These are phyloP conservation scores for Streptanthus diversifolius DNA, from an alignment of 345 rosid genomes.

Conservation along the genomic window DNA sequence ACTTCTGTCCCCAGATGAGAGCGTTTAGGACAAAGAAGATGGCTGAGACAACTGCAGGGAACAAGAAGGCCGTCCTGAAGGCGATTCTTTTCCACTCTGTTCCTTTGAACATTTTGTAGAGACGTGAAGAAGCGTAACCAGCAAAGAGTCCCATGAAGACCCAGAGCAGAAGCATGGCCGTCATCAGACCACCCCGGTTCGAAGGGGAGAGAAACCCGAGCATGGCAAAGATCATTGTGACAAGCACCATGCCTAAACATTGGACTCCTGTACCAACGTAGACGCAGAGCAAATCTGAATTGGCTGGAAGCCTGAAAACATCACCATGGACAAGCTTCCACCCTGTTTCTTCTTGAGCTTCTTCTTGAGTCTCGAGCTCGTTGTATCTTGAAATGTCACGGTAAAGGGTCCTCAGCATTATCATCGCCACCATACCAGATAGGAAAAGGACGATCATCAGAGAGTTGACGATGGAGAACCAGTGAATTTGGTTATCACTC, in stretches of 20 bases:
- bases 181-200: constrained; percentile 86
- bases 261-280: constrained; percentile 83
- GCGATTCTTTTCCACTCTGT: constrained; percentile 75
- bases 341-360: constrained; percentile 90
- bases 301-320: constrained; percentile 68
- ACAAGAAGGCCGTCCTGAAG: constrained; percentile 63
- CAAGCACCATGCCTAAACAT: constrained; percentile 69
- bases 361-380: constrained; percentile 83
- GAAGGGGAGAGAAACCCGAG: constrained; percentile 88
- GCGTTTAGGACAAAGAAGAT: constrained; percentile 71
- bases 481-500: constrained; percentile 81
- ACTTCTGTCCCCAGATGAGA: constrained; percentile 86
- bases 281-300: constrained; percentile 68
- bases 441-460: constrained; percentile 85
- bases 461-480: constrained; percentile 82
- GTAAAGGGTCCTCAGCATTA: constrained; percentile 78
- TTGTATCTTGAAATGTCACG: constrained; percentile 82
- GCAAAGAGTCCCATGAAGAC: constrained; percentile 88
- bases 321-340: constrained; percentile 91
- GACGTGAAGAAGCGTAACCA: constrained; percentile 62
- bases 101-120: constrained; percentile 80
- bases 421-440: constrained; percentile 95
- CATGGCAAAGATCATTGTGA: constrained; percentile 72
- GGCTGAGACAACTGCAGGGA: constrained; percentile 64
- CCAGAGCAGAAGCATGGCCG: constrained; percentile 82